Conservation (phyloP, 108 stramenopile genomes). For the Cylindrotheca closterium region DNA sequence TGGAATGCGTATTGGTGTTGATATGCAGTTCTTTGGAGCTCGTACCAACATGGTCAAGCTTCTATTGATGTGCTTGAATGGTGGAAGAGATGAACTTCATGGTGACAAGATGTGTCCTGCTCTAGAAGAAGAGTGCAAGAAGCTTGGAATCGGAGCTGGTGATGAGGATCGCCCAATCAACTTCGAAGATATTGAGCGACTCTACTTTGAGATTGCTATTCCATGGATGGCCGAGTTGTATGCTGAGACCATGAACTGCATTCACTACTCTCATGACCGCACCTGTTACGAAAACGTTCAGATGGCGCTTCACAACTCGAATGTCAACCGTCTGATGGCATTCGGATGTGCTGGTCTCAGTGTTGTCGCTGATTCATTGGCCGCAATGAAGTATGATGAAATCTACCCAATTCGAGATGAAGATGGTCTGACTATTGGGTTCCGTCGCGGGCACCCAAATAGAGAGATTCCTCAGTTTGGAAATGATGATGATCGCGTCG, state of each 20-base stretch:
- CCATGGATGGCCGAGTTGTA: constrained; percentile 77
- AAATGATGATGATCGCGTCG: constrained; percentile 57
- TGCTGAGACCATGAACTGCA: constrained; percentile 73
- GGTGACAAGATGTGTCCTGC: constrained; percentile 48
- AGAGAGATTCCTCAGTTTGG: constrained; percentile 54
- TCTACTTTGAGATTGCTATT: constrained; percentile 62
- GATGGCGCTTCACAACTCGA: constrained; percentile 65
- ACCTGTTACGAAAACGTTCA: constrained; percentile 59
- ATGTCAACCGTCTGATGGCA: constrained; percentile 71
- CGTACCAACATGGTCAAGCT: constrained; percentile 64
- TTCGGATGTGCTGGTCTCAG: constrained; percentile 63
- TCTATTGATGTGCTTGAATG: constrained; percentile 62
- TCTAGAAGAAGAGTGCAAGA: constrained; percentile 49
- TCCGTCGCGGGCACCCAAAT: constrained; percentile 45
- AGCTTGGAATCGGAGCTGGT: constrained; percentile 51
- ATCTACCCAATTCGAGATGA: constrained; percentile 61
- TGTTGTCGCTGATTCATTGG: constrained; percentile 65
- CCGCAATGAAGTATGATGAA: constrained; percentile 61
- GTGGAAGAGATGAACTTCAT: constrained; percentile 60
- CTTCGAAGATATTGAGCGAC: constrained; percentile 39
- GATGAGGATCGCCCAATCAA: constrained; percentile 56
- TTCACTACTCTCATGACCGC: constrained; percentile 62
- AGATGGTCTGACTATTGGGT: constrained; percentile 52
- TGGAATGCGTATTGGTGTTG: constrained; percentile 58
- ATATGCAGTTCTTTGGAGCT: constrained; percentile 77